Percentiles rank a stretch among this genome's conserved stretches.
Evolutionary conservation across 306 rosid species (phyloP).

Genomic region (Medicago lupulina): DNA sequence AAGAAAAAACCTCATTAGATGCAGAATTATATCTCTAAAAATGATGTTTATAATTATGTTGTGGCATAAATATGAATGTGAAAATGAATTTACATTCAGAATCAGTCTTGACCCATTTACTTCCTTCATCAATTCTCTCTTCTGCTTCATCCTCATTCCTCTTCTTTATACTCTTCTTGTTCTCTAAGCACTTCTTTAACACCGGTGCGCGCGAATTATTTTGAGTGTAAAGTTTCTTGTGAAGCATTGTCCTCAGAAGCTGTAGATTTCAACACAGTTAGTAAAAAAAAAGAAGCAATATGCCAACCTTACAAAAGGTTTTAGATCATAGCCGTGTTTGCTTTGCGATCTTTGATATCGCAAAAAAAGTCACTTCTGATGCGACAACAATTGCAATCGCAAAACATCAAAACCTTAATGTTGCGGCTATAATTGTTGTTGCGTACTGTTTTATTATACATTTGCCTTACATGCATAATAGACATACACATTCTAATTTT

Average conservation of each 20-base stretch:
- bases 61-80: background rate
- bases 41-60: slow-evolving; percentile 11
- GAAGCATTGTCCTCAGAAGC: slow-evolving; percentile 88
- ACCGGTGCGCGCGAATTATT: slow-evolving; percentile 54
- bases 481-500: too few relatives aligned
- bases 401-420: background rate
- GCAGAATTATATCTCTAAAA: slow-evolving; percentile 78
- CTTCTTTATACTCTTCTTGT: slow-evolving; percentile 52
- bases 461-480: background rate
- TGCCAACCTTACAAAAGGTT: background rate
- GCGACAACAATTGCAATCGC: background rate
- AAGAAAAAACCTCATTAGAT: slow-evolving; percentile 37
- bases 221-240: slow-evolving; percentile 73
- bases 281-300: background rate
- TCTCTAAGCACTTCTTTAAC: slow-evolving; percentile 65
- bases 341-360: background rate
- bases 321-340: background rate
- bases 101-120: slow-evolving; percentile 98
- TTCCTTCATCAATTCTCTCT: slow-evolving; percentile 59
- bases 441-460: background rate
- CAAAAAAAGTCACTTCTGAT: background rate
- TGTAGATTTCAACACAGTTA: slow-evolving; percentile 42
- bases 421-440: background rate
- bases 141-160: slow-evolving; percentile 50
- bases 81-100: slow-evolving; percentile 80